Evolutionary conservation across 352 stramenopile genomes (phyloP), one percentile per base, ranked within the genome.

Genomic region (Pythium aquatile): DNA sequence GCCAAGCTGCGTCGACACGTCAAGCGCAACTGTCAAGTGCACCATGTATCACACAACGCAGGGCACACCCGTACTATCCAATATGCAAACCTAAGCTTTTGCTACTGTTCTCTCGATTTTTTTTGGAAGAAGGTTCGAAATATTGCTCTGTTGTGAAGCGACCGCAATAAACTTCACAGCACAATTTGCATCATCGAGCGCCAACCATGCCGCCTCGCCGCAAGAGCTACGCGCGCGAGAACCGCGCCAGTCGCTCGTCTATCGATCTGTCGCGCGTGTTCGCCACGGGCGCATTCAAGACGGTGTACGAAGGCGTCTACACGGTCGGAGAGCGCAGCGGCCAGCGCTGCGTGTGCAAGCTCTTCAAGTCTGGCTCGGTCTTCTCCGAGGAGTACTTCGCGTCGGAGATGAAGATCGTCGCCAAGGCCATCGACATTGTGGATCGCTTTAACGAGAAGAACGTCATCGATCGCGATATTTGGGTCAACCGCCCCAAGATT

Each of bases 351-450:
- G 69, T 79, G 14, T 72, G 56, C 49, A 79, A 79, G 59, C 55
- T 64, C 63, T 79, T 79, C 62, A 79, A 77, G 61, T 63, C 48
- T 1, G 73, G 73, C 32, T 51, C 35, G 52, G 73, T 79, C 39
- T 63, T 72, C 29, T 66, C 75, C 37, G 56, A 54, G 9, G 40
- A 28, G 8, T 77, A 68, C 47, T 79, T 69, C 46, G 57, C 55
- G 14, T 40, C 52, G 2, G 73, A 79, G 48, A 63, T 79, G 26
- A 48, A 61, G 44, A 53, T 69, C 13, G 39, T 65, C 2, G 55
- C 72, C 14, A 63, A 72, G 58, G 51, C 68, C 49, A 56, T 75
- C 8, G 24, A 44, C 24, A 29, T 78, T n/a, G 69, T 79, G 17
- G 58, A 52, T 6, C 52, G 68, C 30, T 75, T 64, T 56, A 79